Percentiles rank a stretch among this genome's conserved stretches.
Evolutionary conservation across 2,329 filamentous ascomycete species (phyloP).

Genomic region (Xenosphaeropsis pyriputrescens): DNA sequence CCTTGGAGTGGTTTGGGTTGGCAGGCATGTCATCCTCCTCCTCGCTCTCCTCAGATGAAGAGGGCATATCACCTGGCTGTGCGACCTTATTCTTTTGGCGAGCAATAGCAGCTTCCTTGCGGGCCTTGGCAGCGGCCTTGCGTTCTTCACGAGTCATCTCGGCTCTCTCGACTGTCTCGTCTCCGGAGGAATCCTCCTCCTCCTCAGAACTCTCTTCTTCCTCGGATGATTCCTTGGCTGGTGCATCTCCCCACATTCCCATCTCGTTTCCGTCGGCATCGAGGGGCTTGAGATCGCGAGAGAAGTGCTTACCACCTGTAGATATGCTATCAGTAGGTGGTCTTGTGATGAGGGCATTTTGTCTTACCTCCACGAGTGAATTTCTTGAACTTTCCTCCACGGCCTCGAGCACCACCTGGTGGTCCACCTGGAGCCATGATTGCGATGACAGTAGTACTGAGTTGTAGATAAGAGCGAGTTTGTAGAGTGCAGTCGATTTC

Average conservation of each 20-base stretch:
- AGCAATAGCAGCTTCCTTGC: slow-evolving; percentile 78
- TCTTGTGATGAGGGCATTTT: not conserved
- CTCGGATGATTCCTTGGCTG: slow-evolving; percentile 35
- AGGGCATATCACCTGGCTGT: slow-evolving; percentile 75
- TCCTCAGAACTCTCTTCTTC: slow-evolving; percentile 32
- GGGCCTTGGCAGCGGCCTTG: slow-evolving; percentile 73
- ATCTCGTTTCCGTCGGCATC: slow-evolving; percentile 82
- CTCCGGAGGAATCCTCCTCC: slow-evolving; percentile 30
- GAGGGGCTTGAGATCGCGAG: slow-evolving; percentile 73
- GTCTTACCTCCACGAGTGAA: slow-evolving; percentile 72
- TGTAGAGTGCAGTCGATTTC: slow-evolving; percentile 4
- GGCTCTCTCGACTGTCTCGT: slow-evolving; percentile 28
- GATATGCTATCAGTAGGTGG: slow-evolving; percentile 9
- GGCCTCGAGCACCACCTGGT: slow-evolving; percentile 40
- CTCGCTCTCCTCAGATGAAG: slow-evolving; percentile 45
- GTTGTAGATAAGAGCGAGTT: slow-evolving; percentile 3
- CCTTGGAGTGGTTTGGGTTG: slow-evolving; percentile 85
- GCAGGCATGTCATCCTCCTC: slow-evolving; percentile 56
- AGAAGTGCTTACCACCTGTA: slow-evolving; percentile 87
- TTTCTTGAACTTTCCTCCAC: slow-evolving; percentile 90
- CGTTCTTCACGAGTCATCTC: slow-evolving; percentile 75
- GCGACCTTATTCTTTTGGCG: slow-evolving; percentile 56
- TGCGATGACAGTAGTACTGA: slow-evolving; percentile 6
- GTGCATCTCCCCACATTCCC: slow-evolving; percentile 55
- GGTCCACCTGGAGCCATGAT: slow-evolving; percentile 34